phyloP scores from a whole-genome alignment of 2,329 filamentous ascomycete species.

The Cordyceps farinosa region DNA sequence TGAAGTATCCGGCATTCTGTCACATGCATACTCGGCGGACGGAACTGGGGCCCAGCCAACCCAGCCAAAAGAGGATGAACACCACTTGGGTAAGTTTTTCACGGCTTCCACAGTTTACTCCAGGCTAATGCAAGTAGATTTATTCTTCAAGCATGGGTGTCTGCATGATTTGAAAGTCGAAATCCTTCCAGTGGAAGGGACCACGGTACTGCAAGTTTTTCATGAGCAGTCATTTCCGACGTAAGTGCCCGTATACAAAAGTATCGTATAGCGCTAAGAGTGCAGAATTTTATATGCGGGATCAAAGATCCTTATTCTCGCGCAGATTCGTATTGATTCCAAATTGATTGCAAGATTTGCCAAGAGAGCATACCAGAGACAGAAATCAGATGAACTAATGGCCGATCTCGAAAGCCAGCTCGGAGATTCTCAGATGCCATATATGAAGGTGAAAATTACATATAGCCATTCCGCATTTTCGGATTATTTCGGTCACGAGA shows the following conservation, averaged over 20 bases:
- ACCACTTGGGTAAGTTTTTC: constrained; percentile 10
- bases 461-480: constrained; percentile 58
- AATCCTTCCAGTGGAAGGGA: constrained; percentile 40
- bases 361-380: constrained; percentile 27
- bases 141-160: constrained; percentile 41
- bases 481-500: constrained; percentile 25
- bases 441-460: constrained; percentile 48
- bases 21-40: constrained; percentile 18
- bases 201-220: constrained; percentile 44
- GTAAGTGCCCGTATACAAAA: constrained; percentile 29
- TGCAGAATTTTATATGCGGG: constrained; percentile 40
- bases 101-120: neutral
- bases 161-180: constrained; percentile 48
- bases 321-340: constrained; percentile 37
- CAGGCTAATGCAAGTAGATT: constrained; percentile 26
- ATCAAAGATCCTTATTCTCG: constrained; percentile 47
- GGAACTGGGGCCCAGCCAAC: constrained; percentile 5
- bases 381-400: constrained; percentile 53
- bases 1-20: constrained; percentile 22
- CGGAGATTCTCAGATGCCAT: constrained; percentile 45
- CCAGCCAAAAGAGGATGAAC: constrained; percentile 10
- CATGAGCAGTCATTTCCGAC: constrained; percentile 41
- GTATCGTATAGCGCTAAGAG: neutral
- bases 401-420: constrained; percentile 56
- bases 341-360: constrained; percentile 12